These are phyloP conservation scores for Immersiella caudata DNA, from an alignment of 495 filamentous ascomycete genomes.

Conservation along the genomic window DNA sequence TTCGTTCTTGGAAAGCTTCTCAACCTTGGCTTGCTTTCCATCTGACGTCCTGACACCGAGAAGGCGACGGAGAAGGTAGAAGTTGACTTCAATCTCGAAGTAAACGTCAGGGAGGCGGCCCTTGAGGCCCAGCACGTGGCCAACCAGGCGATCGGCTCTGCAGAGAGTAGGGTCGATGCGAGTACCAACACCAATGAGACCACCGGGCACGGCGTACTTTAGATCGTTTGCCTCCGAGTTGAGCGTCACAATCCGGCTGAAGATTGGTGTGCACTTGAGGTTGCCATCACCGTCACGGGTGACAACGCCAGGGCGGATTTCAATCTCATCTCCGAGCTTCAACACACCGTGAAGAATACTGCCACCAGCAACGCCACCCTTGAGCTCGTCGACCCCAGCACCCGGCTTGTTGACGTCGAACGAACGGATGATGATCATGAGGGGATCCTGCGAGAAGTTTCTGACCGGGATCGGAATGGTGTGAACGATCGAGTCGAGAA, in stretches of 20 bases:
- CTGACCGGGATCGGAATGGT: constrained; percentile 89
- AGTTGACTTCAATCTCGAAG: constrained; percentile 97
- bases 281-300: constrained; percentile 89
- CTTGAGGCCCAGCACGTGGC: constrained; percentile 94
- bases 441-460: constrained; percentile 86
- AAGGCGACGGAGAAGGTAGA: constrained; percentile 91
- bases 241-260: constrained; percentile 88
- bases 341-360: constrained; percentile 94
- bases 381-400: constrained; percentile 98
- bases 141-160: constrained; percentile 96
- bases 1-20: constrained; percentile 95
- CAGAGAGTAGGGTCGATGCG: constrained; percentile 96
- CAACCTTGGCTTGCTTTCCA: constrained; percentile 98
- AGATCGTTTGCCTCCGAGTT: constrained; percentile 98
- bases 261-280: constrained; percentile 95
- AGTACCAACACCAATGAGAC: constrained; percentile 96
- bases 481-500: constrained; percentile 90
- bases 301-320: constrained; percentile 95
- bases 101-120: constrained; percentile 92
- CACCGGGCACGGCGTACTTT: constrained; percentile 95
- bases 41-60: constrained; percentile 97
- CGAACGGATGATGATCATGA: constrained; percentile 98
- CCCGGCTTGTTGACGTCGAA: constrained; percentile 99
- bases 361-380: constrained; percentile 97
- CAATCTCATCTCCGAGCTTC: constrained; percentile 95